A percentile compares a stretch with the other conserved stretches of the same genome.
Conservation (phyloP, 208 protist genomes). For the Wallacemonas sp. region DNA sequence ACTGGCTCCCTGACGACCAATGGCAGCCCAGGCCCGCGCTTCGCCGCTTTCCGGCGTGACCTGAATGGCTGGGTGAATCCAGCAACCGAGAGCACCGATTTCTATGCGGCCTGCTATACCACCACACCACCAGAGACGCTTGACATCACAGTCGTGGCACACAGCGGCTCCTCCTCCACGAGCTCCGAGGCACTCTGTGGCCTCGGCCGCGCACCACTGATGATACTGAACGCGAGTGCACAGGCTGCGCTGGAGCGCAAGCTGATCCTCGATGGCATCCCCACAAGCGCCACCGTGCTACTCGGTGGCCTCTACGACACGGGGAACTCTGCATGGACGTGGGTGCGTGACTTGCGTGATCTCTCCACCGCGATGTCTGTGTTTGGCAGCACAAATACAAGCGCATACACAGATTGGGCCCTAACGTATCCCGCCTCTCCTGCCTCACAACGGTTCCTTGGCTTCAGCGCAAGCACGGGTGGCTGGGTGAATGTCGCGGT, state of each 20-base stretch:
- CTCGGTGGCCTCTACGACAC: constrained; percentile 12
- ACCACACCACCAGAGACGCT: not conserved
- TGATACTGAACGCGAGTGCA: constrained; percentile 8
- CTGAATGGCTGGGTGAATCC: constrained; percentile 4
- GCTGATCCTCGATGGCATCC: constrained; percentile 6
- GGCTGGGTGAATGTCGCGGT: constrained; percentile 8
- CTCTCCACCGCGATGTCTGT: not conserved
- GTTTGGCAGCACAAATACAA: constrained; percentile 1
- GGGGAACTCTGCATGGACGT: not conserved
- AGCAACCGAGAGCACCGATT: not conserved
- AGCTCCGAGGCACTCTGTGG: not conserved
- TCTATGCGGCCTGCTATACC: constrained; percentile 7
- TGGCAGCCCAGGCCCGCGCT: not conserved
- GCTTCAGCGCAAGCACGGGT: constrained; percentile 10
- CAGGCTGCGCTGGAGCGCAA: constrained; percentile 11
- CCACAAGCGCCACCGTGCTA: constrained; percentile 7
- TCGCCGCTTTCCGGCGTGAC: not conserved
- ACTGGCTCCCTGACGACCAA: not conserved
- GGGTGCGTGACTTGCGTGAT: constrained; percentile 9
- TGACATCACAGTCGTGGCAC: not conserved
- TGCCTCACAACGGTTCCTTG: not conserved
- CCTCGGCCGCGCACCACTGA: not conserved
- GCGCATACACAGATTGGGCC: constrained; percentile 10
- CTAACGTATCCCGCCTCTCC: not conserved
- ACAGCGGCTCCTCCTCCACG: not conserved